phyloP scores from a whole-genome alignment of 2,329 filamentous ascomycete species.

The Neonectria ditissima region DNA sequence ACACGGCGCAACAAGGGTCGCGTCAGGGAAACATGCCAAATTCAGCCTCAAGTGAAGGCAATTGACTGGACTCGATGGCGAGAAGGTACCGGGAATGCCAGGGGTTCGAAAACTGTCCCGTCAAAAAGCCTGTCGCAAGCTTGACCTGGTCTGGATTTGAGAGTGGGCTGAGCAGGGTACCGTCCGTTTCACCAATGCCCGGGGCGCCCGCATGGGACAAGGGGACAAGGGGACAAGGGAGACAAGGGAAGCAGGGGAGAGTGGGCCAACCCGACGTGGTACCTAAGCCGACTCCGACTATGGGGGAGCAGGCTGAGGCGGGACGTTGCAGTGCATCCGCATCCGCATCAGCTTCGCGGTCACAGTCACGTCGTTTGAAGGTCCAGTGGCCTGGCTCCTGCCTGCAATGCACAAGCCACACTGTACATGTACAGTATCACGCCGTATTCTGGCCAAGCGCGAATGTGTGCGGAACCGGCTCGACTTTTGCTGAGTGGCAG shows the following conservation, averaged over 20 bases:
- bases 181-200: conserved; percentile 65
- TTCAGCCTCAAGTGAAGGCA: conserved; percentile 44
- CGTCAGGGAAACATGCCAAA: conserved; percentile 30
- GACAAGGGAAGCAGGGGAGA: conserved; percentile 37
- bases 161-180: conserved; percentile 61
- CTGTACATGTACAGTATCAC: conserved; percentile 29
- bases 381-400: conserved; percentile 31
- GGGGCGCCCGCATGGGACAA: conserved; percentile 49
- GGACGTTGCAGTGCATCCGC: conserved; percentile 42
- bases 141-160: conserved; percentile 57
- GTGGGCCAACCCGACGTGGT: conserved; percentile 40
- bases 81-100: conserved; percentile 39
- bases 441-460: conserved; percentile 22
- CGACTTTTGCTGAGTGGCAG: conserved; percentile 24
- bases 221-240: conserved; percentile 16
- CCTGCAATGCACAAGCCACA: conserved; percentile 41
- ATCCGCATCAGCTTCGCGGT: conserved; percentile 33
- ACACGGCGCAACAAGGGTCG: conserved; percentile 31
- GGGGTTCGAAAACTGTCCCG: conserved; percentile 30
- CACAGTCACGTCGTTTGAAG: conserved; percentile 25
- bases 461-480: conserved; percentile 21
- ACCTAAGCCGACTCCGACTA: conserved; percentile 35
- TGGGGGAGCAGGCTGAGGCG: conserved; percentile 44
- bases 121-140: conserved; percentile 56
- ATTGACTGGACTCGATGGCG: conserved; percentile 26